These are phyloP conservation scores for Colletotrichum agaves DNA, from an alignment of 2,329 filamentous ascomycete genomes.

Conservation along the genomic window DNA sequence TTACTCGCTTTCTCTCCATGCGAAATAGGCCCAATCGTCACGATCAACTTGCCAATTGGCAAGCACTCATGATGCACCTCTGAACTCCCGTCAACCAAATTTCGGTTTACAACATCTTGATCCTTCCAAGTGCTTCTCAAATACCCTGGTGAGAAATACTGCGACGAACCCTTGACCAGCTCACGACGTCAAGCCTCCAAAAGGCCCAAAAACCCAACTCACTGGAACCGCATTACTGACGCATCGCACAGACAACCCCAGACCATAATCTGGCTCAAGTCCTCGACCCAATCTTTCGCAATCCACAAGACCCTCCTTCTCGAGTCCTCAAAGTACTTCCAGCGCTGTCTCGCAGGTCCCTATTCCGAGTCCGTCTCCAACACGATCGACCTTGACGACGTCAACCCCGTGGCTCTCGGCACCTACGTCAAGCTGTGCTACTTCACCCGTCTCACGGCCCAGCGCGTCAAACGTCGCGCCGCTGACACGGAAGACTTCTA, in stretches of 20 bases:
- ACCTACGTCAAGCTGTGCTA: slow-evolving; percentile 36
- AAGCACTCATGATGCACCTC: too few species aligned
- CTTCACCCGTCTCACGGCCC: slow-evolving; percentile 30
- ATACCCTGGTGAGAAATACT: too few species aligned
- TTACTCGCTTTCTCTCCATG: background rate
- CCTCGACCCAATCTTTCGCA: slow-evolving; percentile 21
- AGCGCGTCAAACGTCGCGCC: slow-evolving; percentile 32
- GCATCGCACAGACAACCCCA: slow-evolving; percentile 25
- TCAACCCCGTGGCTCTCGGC: slow-evolving; percentile 20
- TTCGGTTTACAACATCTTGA: background rate
- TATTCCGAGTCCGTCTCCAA: slow-evolving; percentile 27
- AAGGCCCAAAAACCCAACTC: background rate
- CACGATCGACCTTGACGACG: slow-evolving; percentile 31
- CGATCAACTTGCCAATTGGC: too few species aligned
- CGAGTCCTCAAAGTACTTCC: slow-evolving; percentile 35
- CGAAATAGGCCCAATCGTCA: too few species aligned
- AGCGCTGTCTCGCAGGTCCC: slow-evolving; percentile 31
- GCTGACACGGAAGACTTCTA: slow-evolving; percentile 24
- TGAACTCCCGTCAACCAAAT: background rate
- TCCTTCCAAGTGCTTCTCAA: background rate
- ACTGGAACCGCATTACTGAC: background rate
- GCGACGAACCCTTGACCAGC: too few species aligned
- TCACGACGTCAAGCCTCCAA: background rate
- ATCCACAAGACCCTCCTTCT: slow-evolving; percentile 31
- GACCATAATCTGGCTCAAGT: slow-evolving; percentile 33